phyloP scores from a whole-genome alignment of 2,329 filamentous ascomycete genomes.

The Fusarium burgessii region DNA sequence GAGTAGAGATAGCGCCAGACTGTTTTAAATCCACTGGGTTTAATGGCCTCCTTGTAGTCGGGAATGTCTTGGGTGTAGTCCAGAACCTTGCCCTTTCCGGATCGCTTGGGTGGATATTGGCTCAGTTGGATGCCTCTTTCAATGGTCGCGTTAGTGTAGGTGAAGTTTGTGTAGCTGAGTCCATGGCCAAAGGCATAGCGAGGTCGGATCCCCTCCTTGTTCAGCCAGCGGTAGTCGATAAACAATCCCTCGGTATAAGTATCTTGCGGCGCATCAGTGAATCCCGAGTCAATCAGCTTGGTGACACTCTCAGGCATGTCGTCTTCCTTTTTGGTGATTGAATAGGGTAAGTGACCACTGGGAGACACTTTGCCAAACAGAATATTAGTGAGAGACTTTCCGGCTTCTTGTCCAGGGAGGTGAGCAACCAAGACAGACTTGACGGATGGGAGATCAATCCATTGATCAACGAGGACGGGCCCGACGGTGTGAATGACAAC shows the following conservation, averaged over 20 bases:
- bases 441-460: conserved; percentile 81
- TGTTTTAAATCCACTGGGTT: conserved; percentile 68
- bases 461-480: conserved; percentile 82
- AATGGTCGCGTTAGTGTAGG: conserved; percentile 65
- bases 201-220: conserved; percentile 78
- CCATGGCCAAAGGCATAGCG: conserved; percentile 90
- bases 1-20: conserved; percentile 78
- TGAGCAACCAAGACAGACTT: conserved; percentile 87
- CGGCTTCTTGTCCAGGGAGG: conserved; percentile 87
- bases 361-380: conserved; percentile 81
- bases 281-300: conserved; percentile 60
- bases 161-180: conserved; percentile 82
- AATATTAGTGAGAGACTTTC: conserved; percentile 82
- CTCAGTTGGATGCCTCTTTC: conserved; percentile 59
- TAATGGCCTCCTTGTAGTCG: conserved; percentile 65
- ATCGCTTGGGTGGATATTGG: conserved; percentile 50
- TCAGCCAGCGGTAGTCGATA: conserved; percentile 91
- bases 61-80: conserved; percentile 65
- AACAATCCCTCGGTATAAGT: conserved; percentile 86
- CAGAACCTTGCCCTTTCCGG: conserved; percentile 56
- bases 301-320: conserved; percentile 77
- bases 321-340: conserved; percentile 74
- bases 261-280: conserved; percentile 78
- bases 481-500: conserved; percentile 91
- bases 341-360: conserved; percentile 88